These are phyloP conservation scores for Penicillium sp. DNA, from an alignment of 2,329 filamentous ascomycete species.

Conservation along the genomic window DNA sequence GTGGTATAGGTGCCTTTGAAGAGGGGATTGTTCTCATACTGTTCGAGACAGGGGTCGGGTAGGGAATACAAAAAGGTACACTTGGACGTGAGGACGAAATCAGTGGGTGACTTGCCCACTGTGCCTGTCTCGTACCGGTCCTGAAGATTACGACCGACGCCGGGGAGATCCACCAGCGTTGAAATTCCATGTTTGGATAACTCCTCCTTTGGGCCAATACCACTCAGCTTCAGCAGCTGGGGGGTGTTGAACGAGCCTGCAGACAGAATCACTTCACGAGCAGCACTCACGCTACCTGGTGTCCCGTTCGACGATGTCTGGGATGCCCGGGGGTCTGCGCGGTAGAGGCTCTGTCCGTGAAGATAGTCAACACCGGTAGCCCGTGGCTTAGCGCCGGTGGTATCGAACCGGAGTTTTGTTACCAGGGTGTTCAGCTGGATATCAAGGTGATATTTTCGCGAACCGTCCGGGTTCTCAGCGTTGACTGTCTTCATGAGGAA, in stretches of 20 bases:
- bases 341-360: conserved; percentile 39
- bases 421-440: conserved; percentile 42
- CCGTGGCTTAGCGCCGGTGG: conserved; percentile 28
- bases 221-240: conserved; percentile 54
- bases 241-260: conserved; percentile 54
- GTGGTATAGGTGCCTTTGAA: conserved; percentile 40
- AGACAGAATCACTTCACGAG: conserved; percentile 38
- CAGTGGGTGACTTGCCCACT: conserved; percentile 36
- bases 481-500: conserved; percentile 47
- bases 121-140: conserved; percentile 53
- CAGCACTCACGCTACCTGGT: conserved; percentile 34
- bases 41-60: conserved; percentile 37
- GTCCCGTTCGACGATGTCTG: conserved; percentile 22
- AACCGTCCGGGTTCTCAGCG: conserved; percentile 43
- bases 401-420: conserved; percentile 40
- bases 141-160: conserved; percentile 55
- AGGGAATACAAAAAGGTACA: conserved; percentile 24
- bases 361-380: conserved; percentile 44
- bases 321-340: conserved; percentile 35
- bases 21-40: conserved; percentile 35
- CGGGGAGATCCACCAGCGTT: conserved; percentile 47
- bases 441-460: conserved; percentile 49
- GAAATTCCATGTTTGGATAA: conserved; percentile 46
- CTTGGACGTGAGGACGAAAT: conserved; percentile 27
- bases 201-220: conserved; percentile 49